Evolutionary conservation across 805 yeast genomes (phyloP), one percentile per base, ranked within the genome.

Genomic region (Priceomyces haplophilus): DNA sequence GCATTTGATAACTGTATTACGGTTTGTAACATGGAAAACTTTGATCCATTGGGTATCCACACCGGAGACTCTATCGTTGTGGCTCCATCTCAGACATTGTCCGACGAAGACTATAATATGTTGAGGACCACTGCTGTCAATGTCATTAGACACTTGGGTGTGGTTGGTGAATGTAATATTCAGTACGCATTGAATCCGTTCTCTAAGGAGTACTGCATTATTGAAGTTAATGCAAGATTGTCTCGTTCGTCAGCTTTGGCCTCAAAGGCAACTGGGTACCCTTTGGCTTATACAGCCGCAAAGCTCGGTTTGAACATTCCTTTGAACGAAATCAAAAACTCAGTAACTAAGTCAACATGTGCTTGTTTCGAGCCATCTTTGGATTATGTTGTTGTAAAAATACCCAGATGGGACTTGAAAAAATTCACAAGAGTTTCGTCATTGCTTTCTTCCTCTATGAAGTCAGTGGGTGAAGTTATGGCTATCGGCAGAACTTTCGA

Each of bases 401-500:
- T 91, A 66, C 99, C 99, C 66, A 82, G 98, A 73, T 91, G 99
- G 99, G 99, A 91, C 71, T 79, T 91, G 71, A 86, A 87, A 75
- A 91, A 91, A 71, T 91, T 91, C 71, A 87, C 91, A 48, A 79
- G 96, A 64, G 98, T 91, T 30, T 85, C 95, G 16, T 83, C 87
- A 40, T 76, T 82, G 62, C 79, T 91, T 55, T 85, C 93, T 7
- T 89, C 97, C 1, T 82, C 96, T 23, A 91, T 91, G 99, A 91
- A 91, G 72, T 89, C 97, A 48, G 98, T 91, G 52, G 99, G 99
- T 75, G 99, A 91, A 67, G 98, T 93, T 41, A 91, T 91, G 99
- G 79, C 91, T 53, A 88, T 91, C 59, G 99, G 99, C 59, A 79
- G 99, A 66, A 91, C 95, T 20, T 91, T 91, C 54, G 99, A 91